Percentiles rank a stretch among this genome's conserved stretches.
phyloP scores from a whole-genome alignment of 768 basidiomycete species.

The Cystobasidium tubakii region DNA sequence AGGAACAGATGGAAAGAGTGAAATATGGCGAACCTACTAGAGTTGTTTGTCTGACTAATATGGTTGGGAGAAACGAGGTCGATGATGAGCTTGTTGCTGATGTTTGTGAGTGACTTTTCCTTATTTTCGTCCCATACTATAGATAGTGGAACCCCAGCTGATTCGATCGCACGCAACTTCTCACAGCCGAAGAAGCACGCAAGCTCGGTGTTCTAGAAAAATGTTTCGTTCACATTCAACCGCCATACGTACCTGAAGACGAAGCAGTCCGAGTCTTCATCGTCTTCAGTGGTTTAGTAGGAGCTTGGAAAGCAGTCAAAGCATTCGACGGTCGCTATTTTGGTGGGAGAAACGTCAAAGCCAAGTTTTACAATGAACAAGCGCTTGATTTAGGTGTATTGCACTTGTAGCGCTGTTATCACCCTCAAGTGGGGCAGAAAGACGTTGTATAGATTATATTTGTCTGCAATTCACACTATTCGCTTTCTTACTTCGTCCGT shows the following conservation, averaged over 20 bases:
- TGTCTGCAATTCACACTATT: no score
- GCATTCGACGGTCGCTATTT: constrained; percentile 90
- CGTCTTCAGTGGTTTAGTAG: constrained; percentile 79
- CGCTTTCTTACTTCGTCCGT: no score
- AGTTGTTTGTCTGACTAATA: constrained; percentile 82
- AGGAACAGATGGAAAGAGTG: constrained; percentile 67
- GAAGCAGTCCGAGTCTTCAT: constrained; percentile 89
- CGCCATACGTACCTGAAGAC: constrained; percentile 61
- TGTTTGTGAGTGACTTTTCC: constrained; percentile 62
- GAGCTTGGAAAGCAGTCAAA: constrained; percentile 91
- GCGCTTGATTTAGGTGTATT: constrained; percentile 4
- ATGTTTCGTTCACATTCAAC: constrained; percentile 66
- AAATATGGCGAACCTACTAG: constrained; percentile 82
- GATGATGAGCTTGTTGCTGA: constrained; percentile 72
- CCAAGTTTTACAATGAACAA: constrained; percentile 65
- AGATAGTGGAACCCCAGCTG: neutral
- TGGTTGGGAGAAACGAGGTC: constrained; percentile 76
- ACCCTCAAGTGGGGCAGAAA: no score
- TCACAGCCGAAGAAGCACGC: constrained; percentile 63
- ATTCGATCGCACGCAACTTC: neutral
- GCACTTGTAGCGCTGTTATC: constrained; percentile 16
- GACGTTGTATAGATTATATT: no score
- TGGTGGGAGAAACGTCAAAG: constrained; percentile 74
- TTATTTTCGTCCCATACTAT: neutral
- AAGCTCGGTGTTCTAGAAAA: constrained; percentile 65